These are phyloP conservation scores for Salvia miltiorrhiza DNA, from an alignment of 257 asterid genomes.

Conservation along the genomic window DNA sequence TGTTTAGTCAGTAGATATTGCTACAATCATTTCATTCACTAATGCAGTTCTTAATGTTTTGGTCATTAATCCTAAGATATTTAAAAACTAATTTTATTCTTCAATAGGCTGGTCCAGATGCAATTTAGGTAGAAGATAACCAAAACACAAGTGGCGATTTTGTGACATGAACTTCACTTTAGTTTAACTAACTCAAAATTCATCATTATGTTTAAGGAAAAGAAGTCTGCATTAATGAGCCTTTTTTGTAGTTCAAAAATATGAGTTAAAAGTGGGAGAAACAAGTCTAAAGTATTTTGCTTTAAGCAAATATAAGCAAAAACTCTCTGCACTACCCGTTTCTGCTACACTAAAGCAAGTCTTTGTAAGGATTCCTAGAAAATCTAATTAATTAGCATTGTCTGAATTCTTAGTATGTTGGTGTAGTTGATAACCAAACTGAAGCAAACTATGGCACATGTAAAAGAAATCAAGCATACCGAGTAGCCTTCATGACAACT, in stretches of 20 bases:
- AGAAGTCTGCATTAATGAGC: neutral
- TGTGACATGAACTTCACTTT: constrained; percentile 17
- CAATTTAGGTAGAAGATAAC: neutral
- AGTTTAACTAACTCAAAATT: constrained; percentile 23
- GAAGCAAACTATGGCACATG: no score
- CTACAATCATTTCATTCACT: constrained; percentile 32
- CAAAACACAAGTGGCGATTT: neutral
- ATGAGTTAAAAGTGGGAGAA: constrained; percentile 8
- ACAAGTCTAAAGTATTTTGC: constrained; percentile 34
- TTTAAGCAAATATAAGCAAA: constrained; percentile 48
- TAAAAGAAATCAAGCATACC: no score
- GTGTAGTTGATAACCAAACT: constrained; percentile 26
- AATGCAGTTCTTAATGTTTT: neutral
- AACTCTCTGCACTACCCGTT: constrained; percentile 39
- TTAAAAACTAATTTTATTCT: constrained; percentile 1
- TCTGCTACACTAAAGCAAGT: constrained; percentile 32
- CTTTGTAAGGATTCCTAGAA: constrained; percentile 24
- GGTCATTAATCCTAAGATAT: neutral
- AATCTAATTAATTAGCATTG: constrained; percentile 22
- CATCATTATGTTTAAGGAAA: constrained; percentile 26
- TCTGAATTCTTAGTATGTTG: constrained; percentile 17
- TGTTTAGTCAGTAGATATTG: no score
- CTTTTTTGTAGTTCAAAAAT: constrained; percentile 16
- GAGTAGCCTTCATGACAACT: no score
- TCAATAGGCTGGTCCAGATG: constrained; percentile 17